Conservation (phyloP, 805 yeast genomes). For the Lipomyces spencermartinsiae region DNA sequence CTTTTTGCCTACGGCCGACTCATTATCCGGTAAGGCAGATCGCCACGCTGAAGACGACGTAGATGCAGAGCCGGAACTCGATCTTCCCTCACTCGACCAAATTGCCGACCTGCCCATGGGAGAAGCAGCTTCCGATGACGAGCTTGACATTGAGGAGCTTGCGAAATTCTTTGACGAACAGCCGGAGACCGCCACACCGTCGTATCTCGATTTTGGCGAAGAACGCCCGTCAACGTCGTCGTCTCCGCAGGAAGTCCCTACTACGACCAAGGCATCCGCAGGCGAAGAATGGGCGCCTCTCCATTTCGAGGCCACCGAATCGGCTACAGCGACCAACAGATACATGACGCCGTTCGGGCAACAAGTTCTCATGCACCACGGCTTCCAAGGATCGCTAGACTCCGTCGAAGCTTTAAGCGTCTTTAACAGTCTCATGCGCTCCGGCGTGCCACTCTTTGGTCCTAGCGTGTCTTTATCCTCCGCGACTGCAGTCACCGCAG, state of each 20-base stretch:
- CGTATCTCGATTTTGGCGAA: background rate
- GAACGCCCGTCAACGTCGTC: background rate
- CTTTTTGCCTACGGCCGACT: background rate
- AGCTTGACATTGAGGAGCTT: background rate
- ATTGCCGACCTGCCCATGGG: background rate
- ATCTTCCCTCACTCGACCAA: background rate
- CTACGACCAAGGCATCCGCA: background rate
- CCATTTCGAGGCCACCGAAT: background rate
- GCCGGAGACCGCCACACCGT: background rate
- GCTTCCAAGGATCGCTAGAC: slow-evolving; percentile 29
- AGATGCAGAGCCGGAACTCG: background rate
- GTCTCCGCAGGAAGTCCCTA: background rate
- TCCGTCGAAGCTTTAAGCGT: slow-evolving; percentile 27
- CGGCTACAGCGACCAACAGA: slow-evolving; percentile 5
- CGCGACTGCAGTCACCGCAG: background rate
- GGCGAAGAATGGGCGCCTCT: background rate
- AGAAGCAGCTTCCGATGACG: background rate
- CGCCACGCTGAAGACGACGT: background rate
- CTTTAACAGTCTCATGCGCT: slow-evolving; percentile 22
- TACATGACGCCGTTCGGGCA: slow-evolving; percentile 33
- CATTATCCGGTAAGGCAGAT: background rate
- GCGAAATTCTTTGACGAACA: background rate
- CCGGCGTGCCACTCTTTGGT: background rate
- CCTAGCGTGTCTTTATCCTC: background rate
- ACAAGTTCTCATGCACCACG: slow-evolving; percentile 23